Evolutionary conservation across 371 early-diverging fungal species (phyloP).

Genomic region (Mucor racemosus): DNA sequence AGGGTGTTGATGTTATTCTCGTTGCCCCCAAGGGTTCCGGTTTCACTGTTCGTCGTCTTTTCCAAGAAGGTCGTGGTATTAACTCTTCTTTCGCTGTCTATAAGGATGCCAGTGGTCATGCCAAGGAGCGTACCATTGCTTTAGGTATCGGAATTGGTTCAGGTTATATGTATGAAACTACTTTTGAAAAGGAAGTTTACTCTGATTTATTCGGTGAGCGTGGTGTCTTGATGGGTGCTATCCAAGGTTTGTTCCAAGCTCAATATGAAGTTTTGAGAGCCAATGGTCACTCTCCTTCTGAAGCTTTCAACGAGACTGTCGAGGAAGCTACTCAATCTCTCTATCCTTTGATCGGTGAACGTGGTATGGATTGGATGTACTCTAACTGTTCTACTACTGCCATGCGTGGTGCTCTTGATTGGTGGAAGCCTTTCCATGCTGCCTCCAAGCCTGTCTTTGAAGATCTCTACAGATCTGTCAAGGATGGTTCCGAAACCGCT

Average conservation of each 20-base stretch:
- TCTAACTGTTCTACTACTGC: conserved; percentile 96
- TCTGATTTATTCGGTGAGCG: conserved; percentile 98
- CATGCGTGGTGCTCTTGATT: conserved; percentile 96
- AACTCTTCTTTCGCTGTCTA: conserved; percentile 96
- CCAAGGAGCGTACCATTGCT: conserved; percentile 90
- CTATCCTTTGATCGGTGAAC: conserved; percentile 94
- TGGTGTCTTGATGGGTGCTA: conserved; percentile 98
- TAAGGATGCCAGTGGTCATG: conserved; percentile 93
- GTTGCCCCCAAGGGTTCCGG: conserved; percentile 98
- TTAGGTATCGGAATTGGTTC: conserved; percentile 95
- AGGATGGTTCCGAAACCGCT: conserved; percentile 89
- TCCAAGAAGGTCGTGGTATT: conserved; percentile 97
- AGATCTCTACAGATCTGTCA: conserved; percentile 86
- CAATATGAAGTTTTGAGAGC: conserved; percentile 97
- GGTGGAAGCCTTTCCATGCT: conserved; percentile 93
- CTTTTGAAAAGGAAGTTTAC: conserved; percentile 95
- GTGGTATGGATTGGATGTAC: conserved; percentile 98
- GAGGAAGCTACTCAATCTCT: conserved; percentile 99
- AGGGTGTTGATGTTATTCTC: conserved; percentile 92
- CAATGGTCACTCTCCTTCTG: conserved; percentile 94
- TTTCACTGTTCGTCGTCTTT: conserved; percentile 93
- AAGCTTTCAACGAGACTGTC: conserved; percentile 99
- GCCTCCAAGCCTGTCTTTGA: conserved; percentile 95
- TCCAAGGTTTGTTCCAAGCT: conserved; percentile 95
- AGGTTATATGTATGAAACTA: conserved; percentile 97